These are phyloP conservation scores for Bipolaris oryzae DNA, from an alignment of 2,329 filamentous ascomycete species.

Conservation along the genomic window DNA sequence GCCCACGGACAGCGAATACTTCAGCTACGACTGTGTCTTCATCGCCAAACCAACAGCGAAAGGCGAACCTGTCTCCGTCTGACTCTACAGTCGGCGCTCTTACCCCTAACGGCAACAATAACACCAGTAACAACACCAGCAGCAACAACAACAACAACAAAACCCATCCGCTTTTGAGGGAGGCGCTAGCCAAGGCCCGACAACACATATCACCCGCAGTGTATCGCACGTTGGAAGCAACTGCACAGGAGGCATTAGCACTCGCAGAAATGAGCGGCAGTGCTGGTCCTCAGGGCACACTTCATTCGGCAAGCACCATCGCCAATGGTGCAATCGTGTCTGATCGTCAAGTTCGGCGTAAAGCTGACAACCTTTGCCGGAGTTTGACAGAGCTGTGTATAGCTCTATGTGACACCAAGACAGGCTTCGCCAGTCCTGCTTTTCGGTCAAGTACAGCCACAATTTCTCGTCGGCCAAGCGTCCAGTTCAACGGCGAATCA, in stretches of 20 bases:
- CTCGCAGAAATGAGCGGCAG: conserved; percentile 79
- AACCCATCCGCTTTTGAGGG: conserved; percentile 77
- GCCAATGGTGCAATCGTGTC: conserved; percentile 65
- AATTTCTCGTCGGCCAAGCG: conserved; percentile 42
- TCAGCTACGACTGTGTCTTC: conserved; percentile 88
- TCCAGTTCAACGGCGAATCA: conserved; percentile 46
- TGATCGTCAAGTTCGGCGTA: conserved; percentile 85
- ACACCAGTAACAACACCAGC: no score
- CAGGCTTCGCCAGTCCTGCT: conserved; percentile 38
- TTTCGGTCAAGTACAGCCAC: conserved; percentile 31
- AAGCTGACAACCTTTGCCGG: conserved; percentile 90
- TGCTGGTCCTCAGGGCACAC: conserved; percentile 65
- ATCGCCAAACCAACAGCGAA: conserved; percentile 76
- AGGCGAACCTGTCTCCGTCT: conserved; percentile 53
- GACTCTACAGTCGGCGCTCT: conserved; percentile 53
- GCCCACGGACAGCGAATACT: conserved; percentile 88
- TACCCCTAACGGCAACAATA: conserved; percentile 60
- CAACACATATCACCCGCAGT: conserved; percentile 71
- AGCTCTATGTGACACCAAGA: conserved; percentile 63
- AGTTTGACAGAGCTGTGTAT: conserved; percentile 92
- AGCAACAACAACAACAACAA: conserved; percentile 60
- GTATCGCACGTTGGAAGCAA: conserved; percentile 78
- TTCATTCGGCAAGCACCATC: conserved; percentile 70
- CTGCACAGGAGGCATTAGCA: conserved; percentile 79
- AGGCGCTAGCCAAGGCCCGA: conserved; percentile 80